Base-by-base conservation (phyloP, 371 early-diverging fungal species). In the Dinochytrium kinnereticum region DNA sequence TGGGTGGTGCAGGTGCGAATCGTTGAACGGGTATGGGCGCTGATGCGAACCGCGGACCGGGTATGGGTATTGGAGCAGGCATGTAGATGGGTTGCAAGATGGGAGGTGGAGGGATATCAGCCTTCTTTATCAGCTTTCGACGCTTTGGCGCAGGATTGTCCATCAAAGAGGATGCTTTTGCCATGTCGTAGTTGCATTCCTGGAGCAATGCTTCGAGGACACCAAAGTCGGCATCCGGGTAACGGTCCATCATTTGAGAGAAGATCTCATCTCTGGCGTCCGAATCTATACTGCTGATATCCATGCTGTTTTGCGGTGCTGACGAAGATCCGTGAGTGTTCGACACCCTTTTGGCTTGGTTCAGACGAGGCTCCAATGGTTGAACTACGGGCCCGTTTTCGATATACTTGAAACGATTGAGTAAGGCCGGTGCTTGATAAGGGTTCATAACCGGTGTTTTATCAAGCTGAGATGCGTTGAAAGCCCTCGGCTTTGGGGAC, bases 231-330 rank as follows among this genome's bases (percentile, higher is more conserved):
- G n/a, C 19, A 34, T 51, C 38, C 10, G 76, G 76, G 39, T 67
- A 59, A 49, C n/a, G 13, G 17, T 28, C 66, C 36, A 50, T 66
- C 37, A 76, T 70, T 38, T 55, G 21, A 2, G 72, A 71, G 17
- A 71, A 57, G 28, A 51, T 64, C 13, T 33, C 34, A 59, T 71
- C 76, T 7, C 34, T 64, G 33, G 7, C 33, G 30, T 10, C 10
- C 24, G 7, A 10, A 30, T 30, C 26, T 26, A 10, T 24, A 19
- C 15, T 33, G 34, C 64, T 24, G 10, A 31, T 15, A 24, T 37
- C 64, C 34, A 37, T 64, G 26, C 33, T 33, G 5, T 33, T 17
- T 13, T 64, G 2, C 5, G 17, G 10, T 13, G 7, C 13, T 5
- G 13, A 37, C 34, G 33, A 30, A 7, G 28, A 3, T 33, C 34